Percentiles rank a stretch among this genome's conserved stretches.
Conservation (phyloP, 148 eudicot species). For the Salicornia ramosissima region DNA sequence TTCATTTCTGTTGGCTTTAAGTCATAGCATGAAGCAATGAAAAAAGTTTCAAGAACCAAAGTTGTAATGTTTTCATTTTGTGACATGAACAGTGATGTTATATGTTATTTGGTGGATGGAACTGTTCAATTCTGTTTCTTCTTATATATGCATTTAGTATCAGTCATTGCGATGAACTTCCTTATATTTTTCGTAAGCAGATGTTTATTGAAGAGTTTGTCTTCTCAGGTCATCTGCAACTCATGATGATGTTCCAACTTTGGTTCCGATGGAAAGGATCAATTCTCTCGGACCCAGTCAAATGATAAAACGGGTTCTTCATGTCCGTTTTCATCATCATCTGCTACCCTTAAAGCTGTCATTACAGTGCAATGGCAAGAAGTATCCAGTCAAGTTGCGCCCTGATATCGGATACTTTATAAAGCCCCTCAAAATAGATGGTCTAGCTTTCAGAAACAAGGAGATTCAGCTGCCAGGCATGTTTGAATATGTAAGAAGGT, state of each 20-base stretch:
- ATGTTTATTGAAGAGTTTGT: conserved; percentile 9
- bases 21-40: background rate
- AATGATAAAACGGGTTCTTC: conserved; percentile 45
- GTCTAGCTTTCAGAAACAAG: conserved; percentile 46
- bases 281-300: conserved; percentile 60
- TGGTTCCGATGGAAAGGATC: conserved; percentile 80
- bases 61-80: background rate
- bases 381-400: conserved; percentile 69
- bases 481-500: conserved; percentile 93
- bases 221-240: conserved; percentile 42
- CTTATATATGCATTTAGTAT: conserved; percentile 1
- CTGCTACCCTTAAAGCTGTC: conserved; percentile 82
- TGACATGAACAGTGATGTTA: background rate
- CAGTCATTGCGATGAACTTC: background rate
- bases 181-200: no score
- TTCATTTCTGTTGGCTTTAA: background rate
- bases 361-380: conserved; percentile 58
- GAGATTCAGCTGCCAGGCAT: conserved; percentile 93
- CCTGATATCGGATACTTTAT: conserved; percentile 97
- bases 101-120: background rate
- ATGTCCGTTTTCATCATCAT: conserved; percentile 89
- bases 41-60: background rate
- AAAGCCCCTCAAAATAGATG: conserved; percentile 80
- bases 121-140: conserved; percentile 1
- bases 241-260: conserved; percentile 48